Conservation (phyloP, 1,139 yeast genomes). For the Saccharomyces pastorianus region DNA sequence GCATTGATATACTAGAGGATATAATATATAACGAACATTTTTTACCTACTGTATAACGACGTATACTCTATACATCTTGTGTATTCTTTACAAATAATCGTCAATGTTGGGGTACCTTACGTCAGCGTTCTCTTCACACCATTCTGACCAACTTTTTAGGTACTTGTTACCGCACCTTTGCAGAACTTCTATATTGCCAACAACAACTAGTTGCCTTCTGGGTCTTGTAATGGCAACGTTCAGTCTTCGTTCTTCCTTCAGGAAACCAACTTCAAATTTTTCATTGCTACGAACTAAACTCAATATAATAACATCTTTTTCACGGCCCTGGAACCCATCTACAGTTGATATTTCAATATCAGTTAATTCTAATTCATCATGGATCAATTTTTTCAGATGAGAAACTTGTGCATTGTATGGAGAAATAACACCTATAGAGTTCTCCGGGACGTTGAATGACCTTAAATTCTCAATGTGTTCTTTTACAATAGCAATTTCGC, state of each 20-base stretch:
- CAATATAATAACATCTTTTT: conserved; percentile 76
- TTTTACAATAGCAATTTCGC: conserved; percentile 57
- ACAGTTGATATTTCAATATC: conserved; percentile 71
- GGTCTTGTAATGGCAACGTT: conserved; percentile 93
- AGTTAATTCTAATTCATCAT: conserved; percentile 34
- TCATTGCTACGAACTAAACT: conserved; percentile 74
- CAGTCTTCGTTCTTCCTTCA: conserved; percentile 60
- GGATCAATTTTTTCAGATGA: conserved; percentile 42
- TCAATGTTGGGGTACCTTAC: conserved; percentile 56
- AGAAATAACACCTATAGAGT: conserved; percentile 70
- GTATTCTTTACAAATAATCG: conserved; percentile 21
- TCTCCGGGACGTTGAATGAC: conserved; percentile 39
- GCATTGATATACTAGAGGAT: neutral
- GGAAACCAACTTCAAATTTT: conserved; percentile 60
- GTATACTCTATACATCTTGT: conserved; percentile 2
- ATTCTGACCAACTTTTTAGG: conserved; percentile 58
- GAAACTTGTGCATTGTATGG: conserved; percentile 87
- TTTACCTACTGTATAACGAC: neutral
- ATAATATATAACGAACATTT: neutral
- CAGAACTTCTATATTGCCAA: conserved; percentile 75
- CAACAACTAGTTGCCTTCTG: conserved; percentile 70
- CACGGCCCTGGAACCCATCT: conserved; percentile 92
- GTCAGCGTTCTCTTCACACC: conserved; percentile 63
- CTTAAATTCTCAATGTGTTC: conserved; percentile 49
- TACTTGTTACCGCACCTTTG: conserved; percentile 40